phyloP scores from a whole-genome alignment of 2,329 filamentous ascomycete genomes.

The Exophiala viscosa region DNA sequence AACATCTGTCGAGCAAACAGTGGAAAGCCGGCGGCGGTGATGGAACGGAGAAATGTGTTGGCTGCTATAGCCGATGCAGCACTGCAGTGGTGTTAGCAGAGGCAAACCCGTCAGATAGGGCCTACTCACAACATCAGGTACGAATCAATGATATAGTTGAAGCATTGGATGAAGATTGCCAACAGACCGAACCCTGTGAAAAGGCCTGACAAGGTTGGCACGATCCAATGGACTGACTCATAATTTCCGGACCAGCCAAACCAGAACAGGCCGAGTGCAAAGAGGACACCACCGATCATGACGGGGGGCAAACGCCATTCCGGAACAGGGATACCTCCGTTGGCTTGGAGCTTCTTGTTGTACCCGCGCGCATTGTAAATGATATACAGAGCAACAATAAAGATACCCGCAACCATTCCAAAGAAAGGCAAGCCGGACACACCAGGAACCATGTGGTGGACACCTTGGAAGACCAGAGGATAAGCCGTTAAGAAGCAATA shows the following conservation, averaged over 20 bases:
- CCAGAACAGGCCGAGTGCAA: conserved; percentile 67
- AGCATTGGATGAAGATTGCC: conserved; percentile 54
- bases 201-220: conserved; percentile 45
- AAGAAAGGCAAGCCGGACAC: conserved; percentile 76
- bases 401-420: conserved; percentile 72
- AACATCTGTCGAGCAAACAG: conserved; percentile 57
- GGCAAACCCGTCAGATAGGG: neutral
- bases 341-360: conserved; percentile 63
- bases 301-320: conserved; percentile 57
- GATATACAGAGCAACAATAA: conserved; percentile 64
- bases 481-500: conserved; percentile 35
- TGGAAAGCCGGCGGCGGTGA: conserved; percentile 43
- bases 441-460: conserved; percentile 68
- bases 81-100: conserved; percentile 28
- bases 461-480: conserved; percentile 37
- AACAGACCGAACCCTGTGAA: conserved; percentile 57
- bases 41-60: conserved; percentile 48
- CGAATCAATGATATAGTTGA: conserved; percentile 59
- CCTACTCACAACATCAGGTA: conserved; percentile 52
- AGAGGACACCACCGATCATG: conserved; percentile 51
- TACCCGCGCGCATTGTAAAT: conserved; percentile 64
- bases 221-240: conserved; percentile 39
- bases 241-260: conserved; percentile 68
- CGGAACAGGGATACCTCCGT: conserved; percentile 56
- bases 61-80: conserved; percentile 50